Base-by-base conservation (phyloP, 2,329 filamentous ascomycete genomes). In the Curvularia spicifera region DNA sequence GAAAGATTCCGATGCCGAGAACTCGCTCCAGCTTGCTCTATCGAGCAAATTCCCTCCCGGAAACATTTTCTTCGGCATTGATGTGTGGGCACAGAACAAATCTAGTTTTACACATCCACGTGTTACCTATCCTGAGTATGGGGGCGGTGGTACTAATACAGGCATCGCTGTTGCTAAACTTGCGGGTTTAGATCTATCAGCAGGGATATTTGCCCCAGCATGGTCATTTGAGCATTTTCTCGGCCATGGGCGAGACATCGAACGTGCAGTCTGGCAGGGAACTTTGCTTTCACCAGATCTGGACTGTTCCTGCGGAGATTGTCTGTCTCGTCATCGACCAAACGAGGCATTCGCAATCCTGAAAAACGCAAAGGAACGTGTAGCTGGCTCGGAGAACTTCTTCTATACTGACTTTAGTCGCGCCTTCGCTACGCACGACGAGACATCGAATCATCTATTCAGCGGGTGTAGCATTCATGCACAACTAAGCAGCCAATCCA, bases 171-270 rank as follows among this genome's bases (percentile, higher is more conserved):
- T 81, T 4, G 59, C 67, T 5, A 76, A 73, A 29, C 71, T 81
- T 15, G 70, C 73, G 1, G 65, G 73, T 12, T 43, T 69, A 5
- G 73, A 74, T 1, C 67, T 79, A 6, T 74, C 75, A n/a, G 75
- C 71, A 35, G 79, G 78, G 4, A 64, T 81, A 0, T 82, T 81
- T 61, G 80, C 76, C 7, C 79, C 80, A 2, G 80, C 78, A 5
- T 81, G 80, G 80, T 76, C 78, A 5, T 81, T 77, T 57, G 80
- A 82, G 59, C 78, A 81, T 53, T 82, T 81, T 37, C 63, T 67
- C 13, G 53, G 55, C 2, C 49, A 71, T 29, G 69, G 65, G 15
- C 63, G 60, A 20, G 59, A 44, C 3, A 64, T 77, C 5, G 75
- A 78, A 43, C 60, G 57, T 13, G 62, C 69, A 7, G 67, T 79